These are phyloP conservation scores for Vaccinium corymbosum DNA, from an alignment of 148 eudicot genomes.

Conservation along the genomic window DNA sequence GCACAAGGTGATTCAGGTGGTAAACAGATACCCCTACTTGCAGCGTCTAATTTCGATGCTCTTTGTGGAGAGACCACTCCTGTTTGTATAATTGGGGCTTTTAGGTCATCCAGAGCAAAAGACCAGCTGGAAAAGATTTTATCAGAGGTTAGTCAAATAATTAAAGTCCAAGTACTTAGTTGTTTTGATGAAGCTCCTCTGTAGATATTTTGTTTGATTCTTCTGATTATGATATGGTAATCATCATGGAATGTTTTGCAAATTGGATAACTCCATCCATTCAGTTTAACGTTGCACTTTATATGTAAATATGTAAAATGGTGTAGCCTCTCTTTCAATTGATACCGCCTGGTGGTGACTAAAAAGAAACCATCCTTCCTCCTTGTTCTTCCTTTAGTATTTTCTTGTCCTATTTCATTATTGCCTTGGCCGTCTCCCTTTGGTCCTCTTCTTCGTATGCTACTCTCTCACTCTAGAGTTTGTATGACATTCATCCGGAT, in stretches of 20 bases:
- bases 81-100: constrained; percentile 84
- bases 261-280: neutral
- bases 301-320: neutral
- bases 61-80: constrained; percentile 71
- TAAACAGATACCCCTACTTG: constrained; percentile 49
- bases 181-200: neutral
- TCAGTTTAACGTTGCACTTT: neutral
- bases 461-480: neutral
- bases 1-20: constrained; percentile 40
- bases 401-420: neutral
- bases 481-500: neutral
- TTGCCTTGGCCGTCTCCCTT: neutral
- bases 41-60: constrained; percentile 51
- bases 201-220: neutral
- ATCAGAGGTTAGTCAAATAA: constrained; percentile 44
- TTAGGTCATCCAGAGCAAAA: constrained; percentile 57
- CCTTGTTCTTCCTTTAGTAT: neutral
- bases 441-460: neutral
- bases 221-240: neutral
- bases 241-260: neutral
- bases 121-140: constrained; percentile 53
- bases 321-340: neutral
- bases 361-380: neutral
- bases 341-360: neutral
- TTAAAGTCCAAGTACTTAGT: too few species aligned